Base-by-base conservation (phyloP, 371 early-diverging fungal genomes). In the Syncephalastrum contaminatum region DNA sequence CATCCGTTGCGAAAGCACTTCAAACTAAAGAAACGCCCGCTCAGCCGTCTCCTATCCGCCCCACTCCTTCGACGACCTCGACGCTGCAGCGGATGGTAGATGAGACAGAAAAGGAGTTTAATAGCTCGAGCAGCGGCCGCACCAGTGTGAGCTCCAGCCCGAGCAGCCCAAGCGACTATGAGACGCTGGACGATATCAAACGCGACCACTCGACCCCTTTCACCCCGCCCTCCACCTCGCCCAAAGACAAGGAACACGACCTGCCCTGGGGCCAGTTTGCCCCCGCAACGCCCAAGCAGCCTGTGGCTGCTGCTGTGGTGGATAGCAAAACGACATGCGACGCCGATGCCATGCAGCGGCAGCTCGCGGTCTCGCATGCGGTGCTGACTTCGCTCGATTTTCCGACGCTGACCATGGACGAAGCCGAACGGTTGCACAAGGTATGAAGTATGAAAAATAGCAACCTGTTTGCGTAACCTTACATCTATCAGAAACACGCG, bases 361-460 rank as follows among this genome's bases (percentile, higher is more conserved):
- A 61, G 22, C 22, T 61, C 12, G 46, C 49, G 19, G 45, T 61
- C 4, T 46, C 62, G 6, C 51, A 55, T 25, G 60, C 60, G 2
- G 45, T 54, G 3, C n/a, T 50, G 5, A 19, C 56, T 4, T 42
- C 62, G 22, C 20, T 39, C 19, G 44, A 51, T 36, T 61, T 56
- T 24, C 39, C 62, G 7, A 56, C 62, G 0, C 13, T 43, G 12
- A 7, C 48, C 40, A 21, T 56, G 27, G 18, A 47, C 22, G 56
- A 61, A 40, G 62, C 62, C 18, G 42, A 55, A 19, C 43, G 47
- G 25, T 52, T 27, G 36, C 45, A 43, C 41, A 25, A 45, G 24
- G 43, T 49, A 3, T n/a, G 45, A 15, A 44, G 15, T 10, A 44
- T 19, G 45, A 19, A 16, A 44, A 44, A 44, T 4, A 44, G 21